These are phyloP conservation scores for Phaeosphaeria sp. DNA, from an alignment of 2,329 filamentous ascomycete genomes.

Conservation along the genomic window DNA sequence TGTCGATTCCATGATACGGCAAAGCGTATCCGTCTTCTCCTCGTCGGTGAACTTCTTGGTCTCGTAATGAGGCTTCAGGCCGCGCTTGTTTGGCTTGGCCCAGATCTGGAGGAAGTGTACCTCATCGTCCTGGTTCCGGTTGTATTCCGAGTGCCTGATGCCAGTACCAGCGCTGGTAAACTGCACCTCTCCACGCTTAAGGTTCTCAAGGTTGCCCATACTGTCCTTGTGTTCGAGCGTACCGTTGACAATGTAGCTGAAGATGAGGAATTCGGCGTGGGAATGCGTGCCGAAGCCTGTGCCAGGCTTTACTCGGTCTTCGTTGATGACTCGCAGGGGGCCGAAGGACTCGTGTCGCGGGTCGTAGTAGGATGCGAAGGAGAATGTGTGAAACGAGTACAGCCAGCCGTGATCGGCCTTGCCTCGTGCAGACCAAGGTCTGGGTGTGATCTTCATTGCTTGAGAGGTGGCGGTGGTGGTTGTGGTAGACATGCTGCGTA, in stretches of 20 bases:
- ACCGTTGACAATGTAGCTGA: slow-evolving; percentile 83
- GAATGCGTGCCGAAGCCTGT: slow-evolving; percentile 84
- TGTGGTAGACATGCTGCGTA: slow-evolving; percentile 50
- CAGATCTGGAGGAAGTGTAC: slow-evolving; percentile 91
- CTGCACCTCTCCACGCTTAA: slow-evolving; percentile 83
- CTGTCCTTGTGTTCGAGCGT: slow-evolving; percentile 88
- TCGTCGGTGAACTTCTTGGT: slow-evolving; percentile 76
- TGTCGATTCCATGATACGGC: slow-evolving; percentile 77
- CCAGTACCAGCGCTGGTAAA: slow-evolving; percentile 87
- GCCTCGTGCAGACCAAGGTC: slow-evolving; percentile 74
- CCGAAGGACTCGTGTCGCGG: slow-evolving; percentile 73
- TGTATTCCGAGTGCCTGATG: slow-evolving; percentile 82
- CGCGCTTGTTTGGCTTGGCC: slow-evolving; percentile 78
- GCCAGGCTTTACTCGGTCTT: slow-evolving; percentile 78
- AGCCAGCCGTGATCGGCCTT: slow-evolving; percentile 87
- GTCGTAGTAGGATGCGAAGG: slow-evolving; percentile 76
- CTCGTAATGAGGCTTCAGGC: slow-evolving; percentile 77
- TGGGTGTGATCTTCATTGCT: slow-evolving; percentile 71
- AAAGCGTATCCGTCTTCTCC: slow-evolving; percentile 72
- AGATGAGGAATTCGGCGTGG: slow-evolving; percentile 88
- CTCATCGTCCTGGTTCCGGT: slow-evolving; percentile 72
- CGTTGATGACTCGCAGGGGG: slow-evolving; percentile 82
- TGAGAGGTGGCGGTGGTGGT: slow-evolving; percentile 28
- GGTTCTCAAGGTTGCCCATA: slow-evolving; percentile 74
- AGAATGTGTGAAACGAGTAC: slow-evolving; percentile 85